Evolutionary conservation across 2,329 filamentous ascomycete species (phyloP), one percentile per base, ranked within the genome.

Genomic region (Colletotrichum abscissum): DNA sequence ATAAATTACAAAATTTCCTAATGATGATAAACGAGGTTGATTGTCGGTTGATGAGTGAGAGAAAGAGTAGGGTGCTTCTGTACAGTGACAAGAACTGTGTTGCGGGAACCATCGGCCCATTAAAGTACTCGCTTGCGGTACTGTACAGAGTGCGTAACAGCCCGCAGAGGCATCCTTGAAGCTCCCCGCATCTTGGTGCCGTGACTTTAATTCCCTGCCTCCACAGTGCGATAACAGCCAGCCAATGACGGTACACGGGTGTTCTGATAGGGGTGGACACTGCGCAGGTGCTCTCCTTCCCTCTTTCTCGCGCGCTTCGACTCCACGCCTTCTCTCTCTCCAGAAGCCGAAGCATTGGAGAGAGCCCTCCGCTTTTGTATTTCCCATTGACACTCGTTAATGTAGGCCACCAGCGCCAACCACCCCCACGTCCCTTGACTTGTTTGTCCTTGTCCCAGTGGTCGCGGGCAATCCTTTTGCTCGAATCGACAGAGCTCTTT

Each of bases 241-340:
- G 30, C 71, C 67, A 71, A 73, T 73, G 56, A 63, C 55, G 38
- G 71, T 49, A 56, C 28, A 42, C 46, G 22, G 57, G 71, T 35
- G 49, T 33, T 54, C 71, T 71, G 67, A 73, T 73, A 71, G 71
- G 67, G 67, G 67, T 72, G 63, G 67, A 28, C 55, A 56, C 65
- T 60, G 46, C 46, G 49, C 49, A 30, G 57, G n/a, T 35, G 22
- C 57, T 42, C 57, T 42, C 33, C 24, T 35, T 60, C 28, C 26
- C 28, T 33, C 16, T 58, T 28, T 58, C 14, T 19, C 26, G 24
- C 26, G 38, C 70, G 56, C 67, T 38, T 58, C 19, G n/a, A 63
- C 60, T 70, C 55, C 54, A 66, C 67, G 52, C 28, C 8, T 33
- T 42, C 6, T 42, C 38, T 67, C 28, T 35, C 28, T 58, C 54